Evolutionary conservation across 306 rosid genomes (phyloP).

Genomic region (Carpinus viminea): DNA sequence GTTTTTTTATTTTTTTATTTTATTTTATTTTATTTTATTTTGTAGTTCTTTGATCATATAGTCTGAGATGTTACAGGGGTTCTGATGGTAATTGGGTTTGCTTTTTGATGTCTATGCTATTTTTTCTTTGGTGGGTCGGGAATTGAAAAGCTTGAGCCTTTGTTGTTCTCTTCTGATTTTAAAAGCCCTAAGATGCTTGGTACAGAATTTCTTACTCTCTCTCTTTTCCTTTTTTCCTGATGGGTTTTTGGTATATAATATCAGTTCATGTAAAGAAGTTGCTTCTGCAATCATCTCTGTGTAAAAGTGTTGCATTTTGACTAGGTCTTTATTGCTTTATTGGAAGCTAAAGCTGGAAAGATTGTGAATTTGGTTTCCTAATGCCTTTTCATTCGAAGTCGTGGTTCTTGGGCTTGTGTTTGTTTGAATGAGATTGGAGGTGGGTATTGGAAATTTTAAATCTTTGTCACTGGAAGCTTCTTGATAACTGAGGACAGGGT

Average conservation of each 20-base stretch:
- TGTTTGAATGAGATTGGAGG: background rate
- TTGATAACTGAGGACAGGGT: background rate
- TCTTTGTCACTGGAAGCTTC: background rate
- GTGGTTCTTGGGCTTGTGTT: conserved; percentile 4
- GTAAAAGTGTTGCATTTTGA: background rate
- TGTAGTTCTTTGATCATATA: background rate
- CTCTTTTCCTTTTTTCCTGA: background rate
- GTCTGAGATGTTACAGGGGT: background rate
- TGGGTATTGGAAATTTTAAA: background rate
- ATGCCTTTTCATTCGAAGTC: background rate
- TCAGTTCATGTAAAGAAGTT: background rate
- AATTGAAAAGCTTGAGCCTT: conserved; percentile 10
- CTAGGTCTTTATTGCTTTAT: background rate
- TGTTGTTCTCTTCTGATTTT: background rate
- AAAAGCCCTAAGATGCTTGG: conserved; percentile 12
- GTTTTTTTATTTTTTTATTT: background rate
- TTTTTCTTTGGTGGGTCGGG: conserved; percentile 3
- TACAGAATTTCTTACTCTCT: background rate
- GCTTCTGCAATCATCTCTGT: background rate
- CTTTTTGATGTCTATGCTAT: background rate
- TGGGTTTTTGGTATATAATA: background rate
- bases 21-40: background rate
- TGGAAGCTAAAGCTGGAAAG: background rate
- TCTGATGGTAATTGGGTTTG: conserved; percentile 7
- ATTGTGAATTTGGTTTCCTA: background rate